These are phyloP conservation scores for Metschnikowia amazonensis DNA, from an alignment of 805 yeast genomes.

Conservation along the genomic window DNA sequence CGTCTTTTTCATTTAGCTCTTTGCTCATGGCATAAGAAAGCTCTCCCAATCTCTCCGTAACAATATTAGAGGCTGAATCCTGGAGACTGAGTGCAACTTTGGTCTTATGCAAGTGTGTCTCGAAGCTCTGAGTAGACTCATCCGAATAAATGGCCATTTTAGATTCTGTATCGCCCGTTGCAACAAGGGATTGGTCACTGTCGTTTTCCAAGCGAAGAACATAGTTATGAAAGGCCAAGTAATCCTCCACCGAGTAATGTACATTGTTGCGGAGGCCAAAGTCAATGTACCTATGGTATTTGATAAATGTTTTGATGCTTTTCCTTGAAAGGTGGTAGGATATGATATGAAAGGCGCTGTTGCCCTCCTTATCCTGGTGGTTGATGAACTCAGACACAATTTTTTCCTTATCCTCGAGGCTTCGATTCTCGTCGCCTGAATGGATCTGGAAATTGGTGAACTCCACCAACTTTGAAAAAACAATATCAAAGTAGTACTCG, in stretches of 20 bases:
- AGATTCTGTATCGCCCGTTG: conserved; percentile 7
- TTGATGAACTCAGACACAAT: conserved; percentile 56
- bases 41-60: conserved; percentile 39
- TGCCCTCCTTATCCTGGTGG: conserved; percentile 90
- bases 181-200: conserved; percentile 7
- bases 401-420: conserved; percentile 21
- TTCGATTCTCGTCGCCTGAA: conserved; percentile 14
- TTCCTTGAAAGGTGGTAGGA: conserved; percentile 41
- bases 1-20: conserved; percentile 38
- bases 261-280: conserved; percentile 25
- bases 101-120: conserved; percentile 34
- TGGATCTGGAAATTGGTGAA: conserved; percentile 23
- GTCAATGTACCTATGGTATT: conserved; percentile 24
- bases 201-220: conserved; percentile 22
- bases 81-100: conserved; percentile 34
- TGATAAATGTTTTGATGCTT: conserved; percentile 25
- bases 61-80: conserved; percentile 28
- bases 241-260: conserved; percentile 25
- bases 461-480: conserved; percentile 33
- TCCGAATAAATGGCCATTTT: conserved; percentile 6
- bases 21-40: conserved; percentile 35
- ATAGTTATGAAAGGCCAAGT: conserved; percentile 27
- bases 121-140: conserved; percentile 29
- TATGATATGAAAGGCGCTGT: conserved; percentile 89
- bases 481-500: conserved; percentile 36